Conservation (phyloP, 345 rosid genomes). For the Citrus inodora region DNA sequence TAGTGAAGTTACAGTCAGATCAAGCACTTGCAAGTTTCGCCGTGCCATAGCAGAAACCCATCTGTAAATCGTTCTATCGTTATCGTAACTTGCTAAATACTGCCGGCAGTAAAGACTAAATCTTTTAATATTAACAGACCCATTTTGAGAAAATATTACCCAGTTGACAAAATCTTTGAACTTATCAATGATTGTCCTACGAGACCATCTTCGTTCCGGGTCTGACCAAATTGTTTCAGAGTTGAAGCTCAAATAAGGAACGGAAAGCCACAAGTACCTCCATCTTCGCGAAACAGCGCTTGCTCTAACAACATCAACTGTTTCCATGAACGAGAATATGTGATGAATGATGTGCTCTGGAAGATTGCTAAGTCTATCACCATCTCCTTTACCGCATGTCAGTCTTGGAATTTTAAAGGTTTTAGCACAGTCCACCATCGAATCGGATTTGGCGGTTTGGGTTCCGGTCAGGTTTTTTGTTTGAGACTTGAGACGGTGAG, state of each 20-base stretch:
- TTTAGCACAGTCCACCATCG: not conserved
- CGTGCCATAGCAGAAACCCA: not conserved
- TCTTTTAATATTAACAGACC: not conserved
- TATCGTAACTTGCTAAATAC: not conserved
- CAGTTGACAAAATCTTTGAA: not conserved
- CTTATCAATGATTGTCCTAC: too few relatives aligned
- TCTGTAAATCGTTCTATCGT: not conserved
- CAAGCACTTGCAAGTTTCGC: not conserved
- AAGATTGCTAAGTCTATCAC: slow-evolving; percentile 10
- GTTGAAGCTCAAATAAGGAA: not conserved
- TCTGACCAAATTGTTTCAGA: not conserved
- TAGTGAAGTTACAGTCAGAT: not conserved
- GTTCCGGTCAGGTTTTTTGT: not conserved
- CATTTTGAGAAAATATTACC: not conserved
- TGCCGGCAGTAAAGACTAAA: not conserved
- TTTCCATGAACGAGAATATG: not conserved
- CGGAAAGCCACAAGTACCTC: not conserved
- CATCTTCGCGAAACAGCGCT: not conserved
- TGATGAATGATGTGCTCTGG: not conserved
- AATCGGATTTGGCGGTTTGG: not conserved
- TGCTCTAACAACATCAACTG: not conserved
- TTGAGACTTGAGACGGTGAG: too few relatives aligned
- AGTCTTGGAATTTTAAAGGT: not conserved
- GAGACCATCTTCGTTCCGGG: not conserved
- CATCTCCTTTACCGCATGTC: not conserved